Evolutionary conservation across 2,329 filamentous ascomycete species (phyloP).

Genomic region (Colletotrichum tanaceti): DNA sequence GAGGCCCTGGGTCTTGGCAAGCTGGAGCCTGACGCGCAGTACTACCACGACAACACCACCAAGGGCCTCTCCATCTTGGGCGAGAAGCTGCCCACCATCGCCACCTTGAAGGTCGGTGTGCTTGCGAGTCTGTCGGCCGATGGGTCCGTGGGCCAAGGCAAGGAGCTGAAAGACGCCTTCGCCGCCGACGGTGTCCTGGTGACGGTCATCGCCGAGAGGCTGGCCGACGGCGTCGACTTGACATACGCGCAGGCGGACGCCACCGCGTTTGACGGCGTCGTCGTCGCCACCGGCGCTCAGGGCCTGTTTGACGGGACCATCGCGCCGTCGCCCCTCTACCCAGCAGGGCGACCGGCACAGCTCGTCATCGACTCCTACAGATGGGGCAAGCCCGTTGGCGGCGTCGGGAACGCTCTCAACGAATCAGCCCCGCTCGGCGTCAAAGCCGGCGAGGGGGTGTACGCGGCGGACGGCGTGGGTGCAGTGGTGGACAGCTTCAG

Average conservation of each 20-base stretch:
- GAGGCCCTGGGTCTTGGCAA: slow-evolving; percentile 68
- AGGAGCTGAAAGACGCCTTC: slow-evolving; percentile 62
- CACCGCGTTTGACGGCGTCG: slow-evolving; percentile 70
- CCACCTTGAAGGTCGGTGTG: slow-evolving; percentile 72
- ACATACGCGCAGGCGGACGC: slow-evolving; percentile 76
- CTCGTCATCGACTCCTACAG: slow-evolving; percentile 72
- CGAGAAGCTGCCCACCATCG: slow-evolving; percentile 67
- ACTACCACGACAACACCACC: slow-evolving; percentile 77
- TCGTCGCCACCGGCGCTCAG: slow-evolving; percentile 67
- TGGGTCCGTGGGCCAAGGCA: slow-evolving; percentile 61
- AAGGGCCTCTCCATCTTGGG: slow-evolving; percentile 69
- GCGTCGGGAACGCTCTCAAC: slow-evolving; percentile 58
- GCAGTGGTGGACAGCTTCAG: slow-evolving; percentile 60
- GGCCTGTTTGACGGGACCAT: slow-evolving; percentile 59
- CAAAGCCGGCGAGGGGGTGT: slow-evolving; percentile 56
- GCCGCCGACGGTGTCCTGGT: slow-evolving; percentile 64
- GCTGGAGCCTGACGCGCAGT: slow-evolving; percentile 69
- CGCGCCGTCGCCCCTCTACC: slow-evolving; percentile 66
- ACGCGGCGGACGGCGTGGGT: slow-evolving; percentile 49
- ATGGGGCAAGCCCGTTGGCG: slow-evolving; percentile 77
- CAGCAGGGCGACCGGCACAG: slow-evolving; percentile 70
- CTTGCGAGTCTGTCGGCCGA: slow-evolving; percentile 60
- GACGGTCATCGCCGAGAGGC: slow-evolving; percentile 69
- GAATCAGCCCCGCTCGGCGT: slow-evolving; percentile 51
- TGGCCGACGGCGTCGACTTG: slow-evolving; percentile 65